phyloP scores from a whole-genome alignment of 1,139 yeast genomes.

The Debaryomycetaceae sp. region DNA sequence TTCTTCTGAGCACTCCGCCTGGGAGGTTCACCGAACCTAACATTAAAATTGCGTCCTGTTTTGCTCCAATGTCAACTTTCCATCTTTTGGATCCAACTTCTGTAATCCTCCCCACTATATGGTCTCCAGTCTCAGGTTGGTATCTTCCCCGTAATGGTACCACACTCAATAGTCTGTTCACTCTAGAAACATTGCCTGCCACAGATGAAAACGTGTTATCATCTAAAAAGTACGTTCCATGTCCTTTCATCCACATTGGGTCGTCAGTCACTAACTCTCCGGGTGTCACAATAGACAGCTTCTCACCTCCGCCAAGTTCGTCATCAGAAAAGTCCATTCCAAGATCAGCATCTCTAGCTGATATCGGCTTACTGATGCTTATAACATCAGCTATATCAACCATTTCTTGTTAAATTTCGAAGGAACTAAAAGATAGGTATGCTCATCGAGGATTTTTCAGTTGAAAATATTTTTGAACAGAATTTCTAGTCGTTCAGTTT shows the following conservation, averaged over 20 bases:
- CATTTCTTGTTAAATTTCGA: neutral
- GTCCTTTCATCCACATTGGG: slow-evolving; percentile 98
- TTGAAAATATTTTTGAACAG: slow-evolving; percentile 1
- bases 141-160: slow-evolving; percentile 83
- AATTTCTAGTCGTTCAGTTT: slow-evolving; percentile 3
- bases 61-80: slow-evolving; percentile 95
- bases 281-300: slow-evolving; percentile 66
- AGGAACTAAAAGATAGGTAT: neutral
- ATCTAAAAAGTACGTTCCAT: slow-evolving; percentile 82
- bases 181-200: slow-evolving; percentile 85
- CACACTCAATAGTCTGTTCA: slow-evolving; percentile 82
- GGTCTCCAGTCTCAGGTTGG: slow-evolving; percentile 95
- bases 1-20: slow-evolving; percentile 92
- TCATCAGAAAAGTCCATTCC: slow-evolving; percentile 34
- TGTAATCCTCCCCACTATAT: slow-evolving; percentile 87
- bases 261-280: slow-evolving; percentile 97
- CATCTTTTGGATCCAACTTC: slow-evolving; percentile 94
- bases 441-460: neutral
- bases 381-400: slow-evolving; percentile 33
- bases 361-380: slow-evolving; percentile 34
- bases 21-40: slow-evolving; percentile 95
- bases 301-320: slow-evolving; percentile 10
- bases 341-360: slow-evolving; percentile 14
- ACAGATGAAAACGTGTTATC: slow-evolving; percentile 82
- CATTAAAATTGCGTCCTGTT: slow-evolving; percentile 88